A percentile compares a stretch with the other conserved stretches of the same genome.
These are phyloP conservation scores for Teunomyces funiuensis DNA, from an alignment of 805 yeast species.

Conservation along the genomic window DNA sequence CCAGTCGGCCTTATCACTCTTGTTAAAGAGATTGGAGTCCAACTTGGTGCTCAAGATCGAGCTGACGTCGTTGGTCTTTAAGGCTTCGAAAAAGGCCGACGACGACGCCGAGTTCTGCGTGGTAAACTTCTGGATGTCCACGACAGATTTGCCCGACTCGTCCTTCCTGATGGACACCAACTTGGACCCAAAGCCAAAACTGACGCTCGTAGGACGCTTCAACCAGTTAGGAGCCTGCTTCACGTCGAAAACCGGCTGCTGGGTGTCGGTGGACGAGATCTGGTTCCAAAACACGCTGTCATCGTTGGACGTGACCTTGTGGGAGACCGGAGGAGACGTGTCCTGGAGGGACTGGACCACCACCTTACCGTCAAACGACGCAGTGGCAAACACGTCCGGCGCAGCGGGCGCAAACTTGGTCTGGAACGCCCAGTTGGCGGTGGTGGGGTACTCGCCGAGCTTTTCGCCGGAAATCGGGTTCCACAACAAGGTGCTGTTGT, in stretches of 20 bases:
- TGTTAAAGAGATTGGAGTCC: slow-evolving; percentile 33
- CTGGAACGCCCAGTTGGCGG: slow-evolving; percentile 92
- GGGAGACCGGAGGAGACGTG: slow-evolving; percentile 57
- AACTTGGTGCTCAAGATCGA: slow-evolving; percentile 57
- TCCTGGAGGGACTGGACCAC: slow-evolving; percentile 86
- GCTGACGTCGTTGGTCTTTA: slow-evolving; percentile 53
- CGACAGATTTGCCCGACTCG: slow-evolving; percentile 39
- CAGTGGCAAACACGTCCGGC: slow-evolving; percentile 87
- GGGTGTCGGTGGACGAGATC: slow-evolving; percentile 64
- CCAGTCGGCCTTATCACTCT: slow-evolving; percentile 62
- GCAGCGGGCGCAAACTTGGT: slow-evolving; percentile 82
- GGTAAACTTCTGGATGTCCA: slow-evolving; percentile 44
- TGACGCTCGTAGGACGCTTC: slow-evolving; percentile 66
- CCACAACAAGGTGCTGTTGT: slow-evolving; percentile 86
- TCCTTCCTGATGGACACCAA: slow-evolving; percentile 55
- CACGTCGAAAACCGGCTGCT: slow-evolving; percentile 67
- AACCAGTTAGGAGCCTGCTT: slow-evolving; percentile 92
- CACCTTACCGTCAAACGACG: slow-evolving; percentile 84
- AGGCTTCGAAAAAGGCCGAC: slow-evolving; percentile 52
- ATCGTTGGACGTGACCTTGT: slow-evolving; percentile 41
- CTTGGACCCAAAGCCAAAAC: slow-evolving; percentile 94
- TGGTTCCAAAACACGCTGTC: slow-evolving; percentile 88
- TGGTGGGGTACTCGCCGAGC: slow-evolving; percentile 85
- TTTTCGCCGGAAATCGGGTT: slow-evolving; percentile 74
- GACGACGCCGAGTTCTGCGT: slow-evolving; percentile 37